Evolutionary conservation across 2,329 filamentous ascomycete genomes (phyloP).

Genomic region (Neonectria magnoliae): DNA sequence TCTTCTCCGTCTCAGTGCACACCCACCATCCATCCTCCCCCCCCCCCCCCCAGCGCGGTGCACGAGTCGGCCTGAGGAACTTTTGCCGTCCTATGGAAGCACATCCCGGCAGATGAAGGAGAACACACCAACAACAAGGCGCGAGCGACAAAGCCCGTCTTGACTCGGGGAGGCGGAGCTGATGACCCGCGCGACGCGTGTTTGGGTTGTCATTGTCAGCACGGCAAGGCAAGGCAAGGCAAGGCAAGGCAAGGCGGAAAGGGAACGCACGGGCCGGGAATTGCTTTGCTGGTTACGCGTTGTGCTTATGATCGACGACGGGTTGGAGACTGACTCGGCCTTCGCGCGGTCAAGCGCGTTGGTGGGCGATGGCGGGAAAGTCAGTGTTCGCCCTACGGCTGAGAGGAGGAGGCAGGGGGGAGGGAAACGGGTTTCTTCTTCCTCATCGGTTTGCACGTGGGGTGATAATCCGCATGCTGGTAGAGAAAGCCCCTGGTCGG

Average conservation of each 20-base stretch:
- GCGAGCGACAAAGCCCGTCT: background rate
- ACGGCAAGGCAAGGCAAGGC: no score
- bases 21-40: background rate
- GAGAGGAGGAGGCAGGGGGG: no score
- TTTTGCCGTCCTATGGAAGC: conserved; percentile 15
- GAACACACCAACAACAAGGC: background rate
- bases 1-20: background rate
- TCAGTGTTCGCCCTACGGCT: background rate
- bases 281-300: conserved; percentile 2
- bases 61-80: conserved; percentile 8
- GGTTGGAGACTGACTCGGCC: conserved; percentile 15
- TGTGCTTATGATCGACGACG: conserved; percentile 18
- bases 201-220: background rate
- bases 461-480: conserved; percentile 13
- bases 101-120: background rate
- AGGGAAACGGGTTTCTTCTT: background rate
- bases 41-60: background rate
- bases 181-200: background rate
- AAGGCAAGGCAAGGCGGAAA: no score
- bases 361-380: background rate
- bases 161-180: conserved; percentile 4
- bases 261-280: conserved; percentile 12
- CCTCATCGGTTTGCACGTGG: conserved; percentile 12
- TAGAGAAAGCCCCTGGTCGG: conserved; percentile 22
- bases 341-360: background rate